phyloP scores from a whole-genome alignment of 208 protist species.

The Porcisia hertigi region DNA sequence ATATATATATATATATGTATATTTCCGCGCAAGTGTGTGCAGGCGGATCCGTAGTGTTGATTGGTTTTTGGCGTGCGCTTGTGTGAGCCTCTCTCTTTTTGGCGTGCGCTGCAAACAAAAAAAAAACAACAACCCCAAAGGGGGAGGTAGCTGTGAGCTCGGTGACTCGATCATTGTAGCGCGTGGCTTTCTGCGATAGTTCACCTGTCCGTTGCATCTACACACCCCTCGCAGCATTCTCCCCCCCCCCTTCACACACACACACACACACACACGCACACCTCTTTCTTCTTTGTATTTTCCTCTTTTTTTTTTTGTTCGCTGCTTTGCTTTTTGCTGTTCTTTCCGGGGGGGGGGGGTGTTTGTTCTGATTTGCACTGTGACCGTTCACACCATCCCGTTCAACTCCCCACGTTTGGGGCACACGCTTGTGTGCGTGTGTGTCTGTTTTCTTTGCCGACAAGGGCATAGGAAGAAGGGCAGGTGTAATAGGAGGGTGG shows the following conservation, averaged over 20 bases:
- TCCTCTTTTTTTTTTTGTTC: not conserved
- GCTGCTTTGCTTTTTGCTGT: conserved; percentile 2
- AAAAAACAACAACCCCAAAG: not conserved
- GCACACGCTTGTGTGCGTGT: not conserved
- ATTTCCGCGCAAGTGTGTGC: not conserved
- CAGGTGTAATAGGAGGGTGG: not conserved
- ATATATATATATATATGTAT: not conserved
- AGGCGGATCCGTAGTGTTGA: not conserved
- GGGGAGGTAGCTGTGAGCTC: not conserved
- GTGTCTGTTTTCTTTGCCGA: not conserved
- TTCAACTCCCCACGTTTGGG: not conserved
- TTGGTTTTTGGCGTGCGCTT: not conserved
- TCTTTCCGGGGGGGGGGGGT: not conserved
- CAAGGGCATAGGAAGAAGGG: not conserved
- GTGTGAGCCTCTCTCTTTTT: not conserved
- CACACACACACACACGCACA: not conserved
- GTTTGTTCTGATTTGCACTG: not conserved
- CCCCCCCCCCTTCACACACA: not conserved
- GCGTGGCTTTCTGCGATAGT: not conserved
- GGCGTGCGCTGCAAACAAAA: not conserved
- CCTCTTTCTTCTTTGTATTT: not conserved
- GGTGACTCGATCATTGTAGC: not conserved
- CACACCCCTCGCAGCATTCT: not conserved
- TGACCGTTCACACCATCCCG: not conserved
- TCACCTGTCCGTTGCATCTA: not conserved